Evolutionary conservation across 495 filamentous ascomycete species (phyloP), one percentile per base, ranked within the genome.

Genomic region (Penicillium odoratum): DNA sequence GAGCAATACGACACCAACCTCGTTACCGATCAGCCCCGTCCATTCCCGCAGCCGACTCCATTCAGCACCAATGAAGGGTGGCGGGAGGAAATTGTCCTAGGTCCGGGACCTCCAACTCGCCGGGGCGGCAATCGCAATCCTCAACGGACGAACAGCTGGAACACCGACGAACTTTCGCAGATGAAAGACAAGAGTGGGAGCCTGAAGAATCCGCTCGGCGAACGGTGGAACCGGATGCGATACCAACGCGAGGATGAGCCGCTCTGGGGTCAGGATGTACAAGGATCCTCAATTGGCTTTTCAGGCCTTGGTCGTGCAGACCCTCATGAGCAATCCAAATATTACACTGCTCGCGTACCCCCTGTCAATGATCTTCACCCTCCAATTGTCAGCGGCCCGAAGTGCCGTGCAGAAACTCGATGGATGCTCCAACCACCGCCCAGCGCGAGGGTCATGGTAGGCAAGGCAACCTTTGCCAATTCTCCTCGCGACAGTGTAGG

Each of bases 371-470:
- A 95, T 59, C 80, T 90, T 33, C 90, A 95, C 64, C 91, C 92
- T 9, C 90, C 92, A 9, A 87, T 93, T 51, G 91, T 95, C 50
- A 89, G 89, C 68, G 86, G 85, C 58, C 88, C 90, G 7, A 72
- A 78, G 16, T 83, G 85, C 66, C 81, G 78, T 50, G 84, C 83
- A 26, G 89, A 87, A 52, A 86, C 85, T n/a, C 74, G 75, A 63
- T 97, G 92, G 92, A 94, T 97, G 91, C 75, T 96, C 33, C 89
- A 93, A 69, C 92, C 92, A 3, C 91, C 91, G 3, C 92, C 92
- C 38, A 82, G 82, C 49, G 90, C 92, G 16, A 88, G 84, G 63
- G 75, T 97, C 48, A 97, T 97, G 92, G 88, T 86, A 61, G 91
- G 91, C 57, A 93, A 92, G 67, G 82, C 82, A 55, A 72, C 72